Evolutionary conservation across 139 green algal species (phyloP).

Genomic region (Penium margaritaceum): DNA sequence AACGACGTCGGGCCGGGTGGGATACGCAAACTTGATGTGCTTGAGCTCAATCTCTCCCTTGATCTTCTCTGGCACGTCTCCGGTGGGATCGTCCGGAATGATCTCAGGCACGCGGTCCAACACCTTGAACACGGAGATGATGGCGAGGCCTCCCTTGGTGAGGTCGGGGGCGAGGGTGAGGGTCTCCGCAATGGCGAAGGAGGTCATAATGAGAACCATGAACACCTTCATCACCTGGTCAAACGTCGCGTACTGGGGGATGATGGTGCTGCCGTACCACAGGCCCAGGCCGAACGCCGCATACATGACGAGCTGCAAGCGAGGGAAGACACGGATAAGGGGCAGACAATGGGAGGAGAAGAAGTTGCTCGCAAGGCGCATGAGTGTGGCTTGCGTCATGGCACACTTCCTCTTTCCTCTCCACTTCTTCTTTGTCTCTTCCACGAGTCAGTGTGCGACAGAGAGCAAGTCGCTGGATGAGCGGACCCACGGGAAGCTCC

Average conservation of each 20-base stretch:
- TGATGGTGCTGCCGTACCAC: slow-evolving; percentile 45
- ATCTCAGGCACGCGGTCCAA: slow-evolving; percentile 30
- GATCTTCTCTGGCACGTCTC: neutral
- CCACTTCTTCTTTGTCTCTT: too few species aligned
- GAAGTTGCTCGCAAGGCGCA: neutral
- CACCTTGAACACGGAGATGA: slow-evolving; percentile 25
- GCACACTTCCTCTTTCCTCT: too few species aligned
- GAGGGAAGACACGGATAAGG: neutral
- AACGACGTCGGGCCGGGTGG: slow-evolving; percentile 42
- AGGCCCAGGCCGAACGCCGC: slow-evolving; percentile 12
- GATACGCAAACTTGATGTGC: slow-evolving; percentile 72
- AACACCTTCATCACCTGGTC: slow-evolving; percentile 23
- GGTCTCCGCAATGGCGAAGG: slow-evolving; percentile 39
- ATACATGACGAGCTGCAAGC: slow-evolving; percentile 19
- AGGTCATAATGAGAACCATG: slow-evolving; percentile 31
- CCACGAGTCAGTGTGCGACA: too few species aligned
- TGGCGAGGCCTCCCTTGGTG: slow-evolving; percentile 20
- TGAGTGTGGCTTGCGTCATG: too few species aligned
- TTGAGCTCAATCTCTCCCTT: slow-evolving; percentile 57
- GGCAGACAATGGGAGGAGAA: neutral
- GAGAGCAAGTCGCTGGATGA: too few species aligned
- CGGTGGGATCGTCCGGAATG: slow-evolving; percentile 26
- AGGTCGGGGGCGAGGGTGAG: slow-evolving; percentile 34
- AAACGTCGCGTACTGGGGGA: slow-evolving; percentile 25
- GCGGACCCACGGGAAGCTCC: too few species aligned